phyloP scores from a whole-genome alignment of 257 asterid species.

The Penstemon newberryi region DNA sequence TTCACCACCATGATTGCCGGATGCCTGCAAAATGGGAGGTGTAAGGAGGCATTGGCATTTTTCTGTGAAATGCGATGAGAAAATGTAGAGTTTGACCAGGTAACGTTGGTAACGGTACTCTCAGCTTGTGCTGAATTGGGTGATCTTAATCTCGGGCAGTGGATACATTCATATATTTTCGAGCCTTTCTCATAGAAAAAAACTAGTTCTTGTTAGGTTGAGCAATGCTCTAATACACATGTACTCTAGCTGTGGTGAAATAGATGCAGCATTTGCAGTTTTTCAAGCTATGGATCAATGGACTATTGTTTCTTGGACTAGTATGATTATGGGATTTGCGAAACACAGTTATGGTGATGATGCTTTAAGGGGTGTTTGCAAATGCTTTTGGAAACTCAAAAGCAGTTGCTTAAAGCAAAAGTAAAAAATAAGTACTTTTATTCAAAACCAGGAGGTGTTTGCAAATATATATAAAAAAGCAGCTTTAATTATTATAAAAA shows the following conservation, averaged over 20 bases:
- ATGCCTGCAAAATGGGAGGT: slow-evolving; percentile 54
- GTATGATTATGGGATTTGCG: slow-evolving; percentile 71
- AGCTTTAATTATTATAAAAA: too few species aligned
- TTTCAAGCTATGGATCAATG: slow-evolving; percentile 50
- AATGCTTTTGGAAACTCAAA: too few species aligned
- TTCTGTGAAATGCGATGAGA: slow-evolving; percentile 50
- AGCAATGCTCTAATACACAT: slow-evolving; percentile 70
- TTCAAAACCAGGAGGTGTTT: too few species aligned
- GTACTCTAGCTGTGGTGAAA: slow-evolving; percentile 86
- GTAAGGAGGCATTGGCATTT: slow-evolving; percentile 53
- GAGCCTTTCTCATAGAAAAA: slow-evolving; percentile 33
- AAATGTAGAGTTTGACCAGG: slow-evolving; percentile 65
- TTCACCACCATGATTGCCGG: slow-evolving; percentile 87
- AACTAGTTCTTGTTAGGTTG: slow-evolving; percentile 43
- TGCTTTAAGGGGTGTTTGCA: slow-evolving; percentile 50
- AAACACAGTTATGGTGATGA: slow-evolving; percentile 69
- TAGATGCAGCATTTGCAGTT: slow-evolving; percentile 51
- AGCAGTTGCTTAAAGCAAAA: too few species aligned
- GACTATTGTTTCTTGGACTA: slow-evolving; percentile 73
- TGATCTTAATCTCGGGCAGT: slow-evolving; percentile 56
- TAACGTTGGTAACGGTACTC: slow-evolving; percentile 58
- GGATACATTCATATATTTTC: slow-evolving; percentile 55
- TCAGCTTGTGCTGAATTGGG: slow-evolving; percentile 81
- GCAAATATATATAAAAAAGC: too few species aligned
- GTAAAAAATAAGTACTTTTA: too few species aligned